These are phyloP conservation scores for Pyrenophora teres DNA, from an alignment of 2,329 filamentous ascomycete genomes.

Conservation along the genomic window DNA sequence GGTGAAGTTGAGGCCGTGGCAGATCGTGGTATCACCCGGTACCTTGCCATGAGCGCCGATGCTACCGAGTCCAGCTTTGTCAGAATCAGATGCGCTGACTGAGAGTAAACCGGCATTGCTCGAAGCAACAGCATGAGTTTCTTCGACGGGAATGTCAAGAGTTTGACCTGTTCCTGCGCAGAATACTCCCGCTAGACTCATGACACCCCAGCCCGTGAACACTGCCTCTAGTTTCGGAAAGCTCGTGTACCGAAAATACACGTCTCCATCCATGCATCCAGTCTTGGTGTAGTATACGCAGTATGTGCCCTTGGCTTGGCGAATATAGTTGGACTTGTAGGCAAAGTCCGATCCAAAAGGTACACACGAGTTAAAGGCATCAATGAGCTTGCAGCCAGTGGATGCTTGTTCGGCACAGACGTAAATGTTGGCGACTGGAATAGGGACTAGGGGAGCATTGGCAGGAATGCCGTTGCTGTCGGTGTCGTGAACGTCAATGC, in stretches of 20 bases:
- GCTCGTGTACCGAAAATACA: neutral
- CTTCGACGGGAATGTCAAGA: too few relatives aligned
- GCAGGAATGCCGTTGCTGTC: neutral
- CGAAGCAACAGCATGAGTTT: too few relatives aligned
- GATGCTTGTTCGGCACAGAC: neutral
- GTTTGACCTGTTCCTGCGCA: neutral
- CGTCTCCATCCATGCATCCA: neutral
- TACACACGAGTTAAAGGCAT: neutral
- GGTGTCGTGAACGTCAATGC: neutral
- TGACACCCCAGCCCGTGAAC: neutral
- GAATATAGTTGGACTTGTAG: neutral
- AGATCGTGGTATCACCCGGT: too few relatives aligned
- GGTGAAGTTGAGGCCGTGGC: neutral
- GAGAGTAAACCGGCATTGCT: too few relatives aligned
- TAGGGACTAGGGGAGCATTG: neutral
- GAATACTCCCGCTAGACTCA: neutral
- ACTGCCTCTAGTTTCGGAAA: neutral
- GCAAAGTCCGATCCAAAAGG: neutral
- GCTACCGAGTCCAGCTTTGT: too few relatives aligned
- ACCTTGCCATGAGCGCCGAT: too few relatives aligned
- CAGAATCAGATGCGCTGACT: too few relatives aligned
- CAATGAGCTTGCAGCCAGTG: neutral
- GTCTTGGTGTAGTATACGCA: slow-evolving; percentile 5
- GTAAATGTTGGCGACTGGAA: neutral
- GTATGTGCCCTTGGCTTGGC: neutral